These are phyloP conservation scores for Coffea canephora DNA, from an alignment of 257 asterid genomes.

Conservation along the genomic window DNA sequence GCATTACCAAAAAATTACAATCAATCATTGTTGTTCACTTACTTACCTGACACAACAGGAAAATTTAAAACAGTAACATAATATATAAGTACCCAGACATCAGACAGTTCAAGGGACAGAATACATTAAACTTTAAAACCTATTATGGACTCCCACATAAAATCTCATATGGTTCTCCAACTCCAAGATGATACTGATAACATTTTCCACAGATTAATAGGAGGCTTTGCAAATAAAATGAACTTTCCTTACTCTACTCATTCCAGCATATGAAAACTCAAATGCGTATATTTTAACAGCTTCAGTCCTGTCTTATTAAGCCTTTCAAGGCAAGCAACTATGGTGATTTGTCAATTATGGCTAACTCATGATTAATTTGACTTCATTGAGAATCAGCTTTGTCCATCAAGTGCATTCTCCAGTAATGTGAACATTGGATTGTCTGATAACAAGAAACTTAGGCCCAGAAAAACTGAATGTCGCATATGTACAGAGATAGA, in stretches of 20 bases:
- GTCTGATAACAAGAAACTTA: neutral
- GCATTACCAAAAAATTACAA: conserved; percentile 38
- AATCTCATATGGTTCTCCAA: neutral
- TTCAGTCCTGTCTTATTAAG: neutral
- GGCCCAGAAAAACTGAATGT: neutral
- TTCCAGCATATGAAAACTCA: neutral
- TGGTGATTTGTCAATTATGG: neutral
- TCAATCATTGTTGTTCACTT: conserved; percentile 29
- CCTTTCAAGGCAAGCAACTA: neutral
- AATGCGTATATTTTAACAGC: neutral
- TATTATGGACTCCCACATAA: neutral
- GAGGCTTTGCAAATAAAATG: neutral
- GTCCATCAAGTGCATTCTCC: neutral
- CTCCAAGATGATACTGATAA: neutral
- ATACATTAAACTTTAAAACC: neutral
- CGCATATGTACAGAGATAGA: neutral
- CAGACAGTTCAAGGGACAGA: neutral
- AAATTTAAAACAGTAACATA: neutral
- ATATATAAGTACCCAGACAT: neutral
- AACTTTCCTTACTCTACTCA: neutral
- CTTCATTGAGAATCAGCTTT: neutral
- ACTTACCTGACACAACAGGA: conserved; percentile 14
- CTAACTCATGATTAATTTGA: neutral
- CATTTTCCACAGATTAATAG: neutral
- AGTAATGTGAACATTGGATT: neutral